phyloP scores from a whole-genome alignment of 225 moss, liverwort and hornwort species.

The Bryoerythrophyllum caledonicum region DNA sequence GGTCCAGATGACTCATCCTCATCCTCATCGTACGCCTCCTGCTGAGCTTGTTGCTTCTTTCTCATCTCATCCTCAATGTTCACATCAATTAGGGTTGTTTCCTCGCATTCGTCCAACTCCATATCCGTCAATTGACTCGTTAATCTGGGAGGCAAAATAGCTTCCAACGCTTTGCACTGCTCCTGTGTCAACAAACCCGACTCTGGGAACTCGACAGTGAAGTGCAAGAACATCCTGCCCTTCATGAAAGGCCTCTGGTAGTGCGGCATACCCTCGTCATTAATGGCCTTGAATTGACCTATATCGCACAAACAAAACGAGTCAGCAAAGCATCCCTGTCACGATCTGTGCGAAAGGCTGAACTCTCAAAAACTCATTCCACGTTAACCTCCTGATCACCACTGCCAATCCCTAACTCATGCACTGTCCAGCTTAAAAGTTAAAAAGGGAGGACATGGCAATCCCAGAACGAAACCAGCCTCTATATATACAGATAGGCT shows the following conservation, averaged over 20 bases:
- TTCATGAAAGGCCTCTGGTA: conserved; percentile 70
- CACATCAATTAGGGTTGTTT: conserved; percentile 56
- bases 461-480: too few species aligned
- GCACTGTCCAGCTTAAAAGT: too few species aligned
- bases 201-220: conserved; percentile 51
- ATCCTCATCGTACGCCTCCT: conserved; percentile 62
- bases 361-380: too few species aligned
- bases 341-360: too few species aligned
- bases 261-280: conserved; percentile 66
- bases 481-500: too few species aligned
- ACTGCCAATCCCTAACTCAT: too few species aligned
- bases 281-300: conserved; percentile 72
- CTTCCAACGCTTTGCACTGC: conserved; percentile 40
- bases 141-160: conserved; percentile 41
- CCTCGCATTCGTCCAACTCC: conserved; percentile 71
- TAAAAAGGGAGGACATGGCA: too few species aligned
- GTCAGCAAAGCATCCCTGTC: too few species aligned
- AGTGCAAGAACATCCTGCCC: conserved; percentile 56
- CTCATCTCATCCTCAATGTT: conserved; percentile 72
- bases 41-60: conserved; percentile 56
- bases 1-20: conserved; percentile 47
- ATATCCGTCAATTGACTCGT: conserved; percentile 47
- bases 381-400: too few species aligned
- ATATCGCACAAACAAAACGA: too few species aligned
- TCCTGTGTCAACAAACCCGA: conserved; percentile 34